Base-by-base conservation (phyloP, 2,329 filamentous ascomycete species). In the Fusarium anguioides region DNA sequence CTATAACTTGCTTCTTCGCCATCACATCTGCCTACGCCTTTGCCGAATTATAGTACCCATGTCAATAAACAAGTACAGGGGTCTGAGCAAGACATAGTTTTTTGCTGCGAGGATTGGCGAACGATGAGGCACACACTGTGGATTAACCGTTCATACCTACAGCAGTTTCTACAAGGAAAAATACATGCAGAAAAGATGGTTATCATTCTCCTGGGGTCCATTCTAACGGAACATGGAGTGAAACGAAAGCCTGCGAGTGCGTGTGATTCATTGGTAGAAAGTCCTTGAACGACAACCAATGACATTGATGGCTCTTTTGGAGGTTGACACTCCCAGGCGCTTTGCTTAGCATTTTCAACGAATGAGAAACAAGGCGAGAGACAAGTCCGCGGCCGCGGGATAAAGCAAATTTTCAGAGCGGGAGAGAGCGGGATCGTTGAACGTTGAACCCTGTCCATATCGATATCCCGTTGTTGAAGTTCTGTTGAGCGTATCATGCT, bases 211-310 rank as follows among this genome's bases (percentile, higher is more conserved):
- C 60, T 63, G 44, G 66, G 47, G 44, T 42, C 64, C 64, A 54
- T 63, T 49, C 49, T 56, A 59, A 69, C 52, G 58, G 55, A 37
- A 42, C 61, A 60, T 64, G 50, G 67, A 66, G 63, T 72, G 66
- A 72, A 71, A 72, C 70, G 31, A 67, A 18, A 49, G 40, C 39
- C 42, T 66, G 54, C 33, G 31, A 52, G 39, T 51, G 20, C 61
- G 49, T 27, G 24, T 35, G 18, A 29, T 40, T 66, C 51, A 73
- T 73, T 73, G 71, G 71, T 36, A 72, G 71, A 72, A 72, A 73
- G 31, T 58, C 41, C 15, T 42, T 47, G 42, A 48, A 33, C 40
- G 31, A 49, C 40, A 26, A n/a, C 71, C 71, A 72, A 72, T 72
- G 53, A 57, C 26, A 67, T 56, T 8, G 7, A 42, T 27, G 56